Base-by-base conservation (phyloP, 2,329 filamentous ascomycete genomes). In the Colletotrichum magnum region DNA sequence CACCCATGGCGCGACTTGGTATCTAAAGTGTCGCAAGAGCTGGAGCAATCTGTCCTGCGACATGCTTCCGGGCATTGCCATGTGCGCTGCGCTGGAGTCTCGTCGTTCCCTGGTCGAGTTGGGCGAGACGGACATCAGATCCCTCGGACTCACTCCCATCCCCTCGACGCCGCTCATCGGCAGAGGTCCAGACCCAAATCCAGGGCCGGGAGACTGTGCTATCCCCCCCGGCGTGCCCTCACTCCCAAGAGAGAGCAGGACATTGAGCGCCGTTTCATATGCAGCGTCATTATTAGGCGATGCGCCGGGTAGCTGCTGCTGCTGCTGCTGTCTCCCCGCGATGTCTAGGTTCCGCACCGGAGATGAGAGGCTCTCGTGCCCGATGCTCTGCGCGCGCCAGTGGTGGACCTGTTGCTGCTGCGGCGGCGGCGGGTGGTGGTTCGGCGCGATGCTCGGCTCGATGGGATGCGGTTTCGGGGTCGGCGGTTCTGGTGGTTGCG, bases 1-100 rank as follows among this genome's bases (percentile, higher is more conserved):
- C 75, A 84, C 83, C 82, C 83, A 85, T 21, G 82, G 80, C 6
- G 83, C 82, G 39, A 85, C 77, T 48, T 82, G 77, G 59, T 85
- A 85, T 52, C 81, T 76, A 62, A 83, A 85, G 61, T 83, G 77
- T n/a, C 81, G 78, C 13, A 85, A 63, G 2, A 84, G 71, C 32
- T 75, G 74, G 32, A 80, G 72, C 12, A 72, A 50, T 5, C 69
- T 54, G 5, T 72, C 71, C 21, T 70, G 66, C 0, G 70, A 65
- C 1, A 72, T 26, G 28, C 3, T 52, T 3, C 16, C 28, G 1
- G 52, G 5, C 5, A 41, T 26, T 32, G 56, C 6, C 16, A 15
- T 39, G 3, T 18, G 39, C 21, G 36, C 21, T 7, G 21, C 24
- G 7, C n/a, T 45, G 3, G 54, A 59, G 0, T n/a, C 54, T 12